These are phyloP conservation scores for Colletotrichum zoysiae DNA, from an alignment of 2,329 filamentous ascomycete species.

Conservation along the genomic window DNA sequence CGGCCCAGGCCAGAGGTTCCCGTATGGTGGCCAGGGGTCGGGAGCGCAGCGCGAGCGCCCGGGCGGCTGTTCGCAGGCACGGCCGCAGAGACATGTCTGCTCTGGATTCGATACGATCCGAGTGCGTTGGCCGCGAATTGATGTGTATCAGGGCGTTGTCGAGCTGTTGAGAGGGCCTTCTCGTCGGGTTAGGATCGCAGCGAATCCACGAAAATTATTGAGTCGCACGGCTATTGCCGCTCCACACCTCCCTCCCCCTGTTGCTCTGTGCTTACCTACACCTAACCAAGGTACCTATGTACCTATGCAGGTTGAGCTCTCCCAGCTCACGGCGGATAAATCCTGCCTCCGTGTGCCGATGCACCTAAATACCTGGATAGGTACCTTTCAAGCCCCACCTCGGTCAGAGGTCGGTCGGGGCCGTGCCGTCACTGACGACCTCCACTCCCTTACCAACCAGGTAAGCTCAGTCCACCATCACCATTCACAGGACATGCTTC, in stretches of 20 bases:
- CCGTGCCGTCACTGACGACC: conserved; percentile 30
- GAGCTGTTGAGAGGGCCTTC: background rate
- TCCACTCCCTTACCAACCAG: conserved; percentile 19
- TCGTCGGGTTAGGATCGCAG: conserved; percentile 7
- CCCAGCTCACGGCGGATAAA: background rate
- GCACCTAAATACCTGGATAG: rapidly evolving
- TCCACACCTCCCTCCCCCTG: conserved; percentile 20
- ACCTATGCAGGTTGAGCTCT: background rate
- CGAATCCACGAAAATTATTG: conserved; percentile 40
- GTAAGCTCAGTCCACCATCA: conserved; percentile 20
- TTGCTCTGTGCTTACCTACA: conserved; percentile 24
- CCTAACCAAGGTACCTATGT: background rate
- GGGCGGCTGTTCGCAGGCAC: conserved; percentile 60
- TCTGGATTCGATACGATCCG: background rate
- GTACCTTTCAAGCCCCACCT: background rate
- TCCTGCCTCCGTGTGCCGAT: background rate
- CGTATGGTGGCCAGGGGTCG: conserved; percentile 48
- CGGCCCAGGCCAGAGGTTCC: conserved; percentile 46
- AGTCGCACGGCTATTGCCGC: conserved; percentile 38
- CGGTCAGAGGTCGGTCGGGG: conserved; percentile 27
- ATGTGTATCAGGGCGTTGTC: background rate
- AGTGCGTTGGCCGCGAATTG: conserved; percentile 2
- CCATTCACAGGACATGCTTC: conserved; percentile 11
- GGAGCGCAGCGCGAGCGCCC: conserved; percentile 56
- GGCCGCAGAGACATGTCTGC: conserved; percentile 67